Base-by-base conservation (phyloP, 306 rosid genomes). In the barrel medic (Medicago truncatula) region DNA sequence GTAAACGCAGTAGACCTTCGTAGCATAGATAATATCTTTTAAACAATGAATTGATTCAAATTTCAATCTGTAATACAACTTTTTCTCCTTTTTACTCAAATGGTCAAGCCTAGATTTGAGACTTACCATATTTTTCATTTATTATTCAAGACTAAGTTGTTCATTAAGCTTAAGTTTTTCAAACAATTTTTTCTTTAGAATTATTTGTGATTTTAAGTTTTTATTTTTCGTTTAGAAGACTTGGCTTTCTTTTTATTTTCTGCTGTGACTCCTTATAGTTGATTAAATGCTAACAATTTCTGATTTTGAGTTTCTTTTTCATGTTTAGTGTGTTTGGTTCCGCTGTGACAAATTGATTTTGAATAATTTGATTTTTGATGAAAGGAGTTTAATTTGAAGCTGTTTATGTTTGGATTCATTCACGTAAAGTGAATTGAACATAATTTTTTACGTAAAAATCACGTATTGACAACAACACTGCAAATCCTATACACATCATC, bases 161-260 rank as follows among this genome's bases (percentile, higher is more conserved):
- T 5, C 7, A 34, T 5, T 34, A 31, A 31, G 36, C 36, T 31
- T 0, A 31, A 4, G 36, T 31, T 25, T 25, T 25, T 3, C 2
- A 25, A 25, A 0, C 2, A 1, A 21, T 21, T 25, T 25, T 25
- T 25, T 25, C 28, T 25, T 25, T 25, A 31, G 36, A 31, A 31
- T 31, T 31, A 23, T 58, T 56, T 28, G 13, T 44, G 16, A 59
- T 65, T 69, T 70, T 57, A 54, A 15, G 13, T 43, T 75, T 50
- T n/a, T 38, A 23, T 69, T 11, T 14, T 13, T 0, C 16, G 4
- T 15, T 41, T 46, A 10, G 53, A 59, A 50, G 40, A 74, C 31
- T 21, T 68, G 4, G 38, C 40, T 52, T 74, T 58, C 43, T 9
- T 54, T 47, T 23, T 43, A 21, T 46, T 50, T 53, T 56, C 44